Evolutionary conservation across 257 asterid species (phyloP).

Genomic region (Coffea eugenioides): DNA sequence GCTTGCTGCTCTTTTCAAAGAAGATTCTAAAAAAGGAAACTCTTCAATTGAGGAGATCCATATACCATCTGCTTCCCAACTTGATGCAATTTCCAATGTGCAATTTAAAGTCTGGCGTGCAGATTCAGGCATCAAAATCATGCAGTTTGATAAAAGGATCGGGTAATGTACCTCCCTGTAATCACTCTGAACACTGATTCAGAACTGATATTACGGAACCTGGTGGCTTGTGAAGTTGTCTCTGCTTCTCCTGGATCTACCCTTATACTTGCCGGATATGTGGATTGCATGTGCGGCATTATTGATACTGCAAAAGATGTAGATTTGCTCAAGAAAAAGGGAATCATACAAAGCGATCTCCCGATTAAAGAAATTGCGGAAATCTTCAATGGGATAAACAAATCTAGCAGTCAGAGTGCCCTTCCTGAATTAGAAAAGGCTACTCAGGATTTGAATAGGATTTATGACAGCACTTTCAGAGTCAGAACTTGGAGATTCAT

Average conservation of each 20-base stretch:
- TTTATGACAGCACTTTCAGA: too few relatives aligned
- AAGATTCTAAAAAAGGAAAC: not conserved
- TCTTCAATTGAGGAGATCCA: constrained; percentile 25
- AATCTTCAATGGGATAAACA: not conserved
- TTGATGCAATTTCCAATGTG: constrained; percentile 10
- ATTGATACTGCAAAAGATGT: constrained; percentile 24
- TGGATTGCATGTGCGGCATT: too few relatives aligned
- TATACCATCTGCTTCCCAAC: too few relatives aligned
- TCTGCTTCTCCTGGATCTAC: not conserved
- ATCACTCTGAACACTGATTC: not conserved
- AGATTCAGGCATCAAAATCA: constrained; percentile 31
- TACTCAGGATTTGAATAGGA: too few relatives aligned
- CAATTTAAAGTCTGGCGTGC: constrained; percentile 10
- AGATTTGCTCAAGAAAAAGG: not conserved
- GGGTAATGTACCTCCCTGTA: constrained; percentile 4
- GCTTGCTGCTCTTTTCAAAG: not conserved
- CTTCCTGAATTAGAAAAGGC: too few relatives aligned
- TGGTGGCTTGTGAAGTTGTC: constrained; percentile 25
- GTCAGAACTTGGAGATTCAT: too few relatives aligned
- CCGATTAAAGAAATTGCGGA: constrained; percentile 1
- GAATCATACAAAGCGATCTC: constrained; percentile 9
- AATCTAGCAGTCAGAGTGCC: not conserved
- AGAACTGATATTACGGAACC: constrained; percentile 23
- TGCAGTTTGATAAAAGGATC: not conserved
- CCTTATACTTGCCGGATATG: not conserved